These are phyloP conservation scores for Pleurotus eryngii DNA, from an alignment of 768 basidiomycete species.

Conservation along the genomic window DNA sequence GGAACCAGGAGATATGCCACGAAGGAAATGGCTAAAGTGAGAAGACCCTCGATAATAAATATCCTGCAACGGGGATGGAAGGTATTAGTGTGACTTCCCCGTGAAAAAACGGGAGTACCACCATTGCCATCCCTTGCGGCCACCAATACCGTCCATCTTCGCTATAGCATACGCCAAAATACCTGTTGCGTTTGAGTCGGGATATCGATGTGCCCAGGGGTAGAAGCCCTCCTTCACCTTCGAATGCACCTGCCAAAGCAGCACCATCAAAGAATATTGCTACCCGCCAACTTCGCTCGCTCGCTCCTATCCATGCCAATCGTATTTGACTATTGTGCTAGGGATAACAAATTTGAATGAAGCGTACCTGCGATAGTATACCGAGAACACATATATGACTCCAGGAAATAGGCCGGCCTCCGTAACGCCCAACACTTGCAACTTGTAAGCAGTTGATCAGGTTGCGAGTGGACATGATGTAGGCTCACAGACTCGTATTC, in stretches of 20 bases:
- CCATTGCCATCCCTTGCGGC: slow-evolving; percentile 61
- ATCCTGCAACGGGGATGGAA: slow-evolving; percentile 34
- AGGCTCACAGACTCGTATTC: slow-evolving; percentile 48
- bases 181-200: slow-evolving; percentile 26
- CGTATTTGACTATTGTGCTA: not conserved
- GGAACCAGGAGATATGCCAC: slow-evolving; percentile 53
- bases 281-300: slow-evolving; percentile 60
- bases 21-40: slow-evolving; percentile 47
- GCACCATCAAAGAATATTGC: slow-evolving; percentile 63
- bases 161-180: slow-evolving; percentile 58
- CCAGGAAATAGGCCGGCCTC: slow-evolving; percentile 63
- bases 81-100: not conserved
- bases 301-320: slow-evolving; percentile 36
- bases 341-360: not conserved
- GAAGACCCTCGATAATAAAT: slow-evolving; percentile 53
- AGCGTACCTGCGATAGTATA: slow-evolving; percentile 48
- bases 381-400: slow-evolving; percentile 55
- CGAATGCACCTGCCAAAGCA: slow-evolving; percentile 62
- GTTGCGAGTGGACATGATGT: not conserved
- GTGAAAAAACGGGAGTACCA: slow-evolving; percentile 12
- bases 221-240: slow-evolving; percentile 31
- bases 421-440: slow-evolving; percentile 50
- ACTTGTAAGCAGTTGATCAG: not conserved
- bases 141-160: slow-evolving; percentile 61
- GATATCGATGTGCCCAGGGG: not conserved